Evolutionary conservation across 345 rosid species (phyloP).

Genomic region (Turnera subulata): DNA sequence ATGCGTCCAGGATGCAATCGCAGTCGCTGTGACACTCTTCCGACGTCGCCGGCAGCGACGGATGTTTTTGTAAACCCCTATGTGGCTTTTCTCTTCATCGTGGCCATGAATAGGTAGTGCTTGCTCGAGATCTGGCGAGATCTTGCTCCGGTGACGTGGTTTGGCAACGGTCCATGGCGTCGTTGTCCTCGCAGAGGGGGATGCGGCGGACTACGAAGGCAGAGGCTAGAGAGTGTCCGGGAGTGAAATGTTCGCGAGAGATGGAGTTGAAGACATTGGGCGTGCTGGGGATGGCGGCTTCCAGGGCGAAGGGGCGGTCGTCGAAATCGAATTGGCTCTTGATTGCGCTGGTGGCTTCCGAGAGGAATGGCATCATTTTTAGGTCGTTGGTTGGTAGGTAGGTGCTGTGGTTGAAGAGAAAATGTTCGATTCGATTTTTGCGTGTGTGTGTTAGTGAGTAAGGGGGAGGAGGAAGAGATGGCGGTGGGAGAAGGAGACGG

Average conservation of each 20-base stretch:
- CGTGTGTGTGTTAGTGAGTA: neutral
- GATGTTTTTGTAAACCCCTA: too few species aligned
- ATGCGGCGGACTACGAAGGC: slow-evolving; percentile 36
- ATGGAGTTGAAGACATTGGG: slow-evolving; percentile 50
- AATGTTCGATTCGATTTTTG: neutral
- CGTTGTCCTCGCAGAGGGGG: slow-evolving; percentile 42
- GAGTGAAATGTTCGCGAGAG: slow-evolving; percentile 26
- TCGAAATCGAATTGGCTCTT: slow-evolving; percentile 85
- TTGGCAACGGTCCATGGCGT: slow-evolving; percentile 17
- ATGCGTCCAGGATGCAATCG: too few species aligned
- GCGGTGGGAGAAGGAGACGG: slow-evolving; percentile 58
- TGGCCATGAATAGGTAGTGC: too few species aligned
- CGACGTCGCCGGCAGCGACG: too few species aligned
- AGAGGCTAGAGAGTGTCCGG: slow-evolving; percentile 20
- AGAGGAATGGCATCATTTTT: slow-evolving; percentile 62
- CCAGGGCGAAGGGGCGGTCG: slow-evolving; percentile 45
- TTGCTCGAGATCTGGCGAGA: too few species aligned
- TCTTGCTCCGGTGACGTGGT: slow-evolving; percentile 12
- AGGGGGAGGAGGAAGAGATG: neutral
- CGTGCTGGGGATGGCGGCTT: slow-evolving; percentile 38
- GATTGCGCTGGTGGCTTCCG: slow-evolving; percentile 77
- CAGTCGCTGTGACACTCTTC: too few species aligned
- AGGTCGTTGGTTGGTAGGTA: neutral
- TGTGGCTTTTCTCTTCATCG: too few species aligned
- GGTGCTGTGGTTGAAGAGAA: neutral